These are phyloP conservation scores for Cryptococcus sp. DNA, from an alignment of 1,284 basidiomycete genomes.

Conservation along the genomic window DNA sequence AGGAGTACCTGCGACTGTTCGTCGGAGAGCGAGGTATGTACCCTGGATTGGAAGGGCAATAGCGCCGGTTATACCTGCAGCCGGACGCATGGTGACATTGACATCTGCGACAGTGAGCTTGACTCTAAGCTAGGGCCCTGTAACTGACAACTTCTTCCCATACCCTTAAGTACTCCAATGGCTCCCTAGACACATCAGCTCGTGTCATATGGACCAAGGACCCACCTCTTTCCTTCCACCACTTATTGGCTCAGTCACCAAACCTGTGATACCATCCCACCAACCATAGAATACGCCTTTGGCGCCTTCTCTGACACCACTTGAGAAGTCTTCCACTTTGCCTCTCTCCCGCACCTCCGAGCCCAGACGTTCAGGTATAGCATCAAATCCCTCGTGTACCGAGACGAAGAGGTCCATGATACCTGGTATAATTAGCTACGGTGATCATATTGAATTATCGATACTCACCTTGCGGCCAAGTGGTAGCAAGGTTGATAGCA, in stretches of 20 bases:
- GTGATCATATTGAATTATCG: constrained; percentile 31
- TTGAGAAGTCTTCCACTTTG: constrained; percentile 12
- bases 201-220: not conserved
- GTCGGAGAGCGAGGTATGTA: constrained; percentile 47
- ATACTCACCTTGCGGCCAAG: constrained; percentile 22
- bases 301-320: not conserved
- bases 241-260: constrained; percentile 53
- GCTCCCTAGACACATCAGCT: constrained; percentile 43
- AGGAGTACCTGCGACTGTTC: constrained; percentile 21
- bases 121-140: no score
- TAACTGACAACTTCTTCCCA: constrained; percentile 52
- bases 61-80: constrained; percentile 50
- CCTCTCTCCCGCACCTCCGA: constrained; percentile 48
- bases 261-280: constrained; percentile 56
- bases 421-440: constrained; percentile 50
- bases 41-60: constrained; percentile 52
- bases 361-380: constrained; percentile 52
- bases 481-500: constrained; percentile 50
- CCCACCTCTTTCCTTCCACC: constrained; percentile 54
- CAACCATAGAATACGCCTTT: constrained; percentile 44
- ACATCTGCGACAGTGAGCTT: constrained; percentile 29
- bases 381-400: constrained; percentile 53
- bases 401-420: constrained; percentile 50
- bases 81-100: constrained; percentile 52
- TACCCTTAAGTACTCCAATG: constrained; percentile 53